phyloP scores from a whole-genome alignment of 1,284 basidiomycete genomes.

The Hymenochaete sp. region DNA sequence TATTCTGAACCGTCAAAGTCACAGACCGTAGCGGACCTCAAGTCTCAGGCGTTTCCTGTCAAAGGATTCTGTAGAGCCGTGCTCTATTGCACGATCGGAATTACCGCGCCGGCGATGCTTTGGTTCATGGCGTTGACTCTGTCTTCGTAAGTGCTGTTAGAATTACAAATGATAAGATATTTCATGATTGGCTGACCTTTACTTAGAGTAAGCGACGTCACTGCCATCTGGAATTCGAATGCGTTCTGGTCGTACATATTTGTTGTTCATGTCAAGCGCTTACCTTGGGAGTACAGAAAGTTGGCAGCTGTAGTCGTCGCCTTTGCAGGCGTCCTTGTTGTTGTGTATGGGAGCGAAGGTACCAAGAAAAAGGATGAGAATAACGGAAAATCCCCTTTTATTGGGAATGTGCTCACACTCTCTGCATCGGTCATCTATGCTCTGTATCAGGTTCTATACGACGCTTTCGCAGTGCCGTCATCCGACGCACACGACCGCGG shows the following conservation, averaged over 20 bases:
- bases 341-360: conserved; percentile 64
- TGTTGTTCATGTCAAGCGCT: conserved; percentile 50
- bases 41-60: conserved; percentile 33
- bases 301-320: conserved; percentile 68
- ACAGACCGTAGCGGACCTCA: conserved; percentile 8
- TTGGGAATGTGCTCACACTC: conserved; percentile 69
- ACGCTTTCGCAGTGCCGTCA: conserved; percentile 62
- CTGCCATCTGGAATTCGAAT: conserved; percentile 80
- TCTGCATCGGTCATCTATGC: conserved; percentile 61
- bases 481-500: conserved; percentile 37
- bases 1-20: not conserved
- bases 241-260: conserved; percentile 77
- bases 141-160: conserved; percentile 50
- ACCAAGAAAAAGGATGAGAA: conserved; percentile 18
- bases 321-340: conserved; percentile 59
- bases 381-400: conserved; percentile 34
- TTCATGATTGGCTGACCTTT: conserved; percentile 11
- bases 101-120: conserved; percentile 54
- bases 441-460: conserved; percentile 76
- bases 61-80: conserved; percentile 37
- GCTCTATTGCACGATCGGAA: conserved; percentile 45
- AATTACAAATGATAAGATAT: too few relatives aligned
- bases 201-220: conserved; percentile 64
- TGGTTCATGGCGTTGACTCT: conserved; percentile 68
- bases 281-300: conserved; percentile 54